These are phyloP conservation scores for Citrus unshiu DNA, from an alignment of 345 rosid species.

Conservation along the genomic window DNA sequence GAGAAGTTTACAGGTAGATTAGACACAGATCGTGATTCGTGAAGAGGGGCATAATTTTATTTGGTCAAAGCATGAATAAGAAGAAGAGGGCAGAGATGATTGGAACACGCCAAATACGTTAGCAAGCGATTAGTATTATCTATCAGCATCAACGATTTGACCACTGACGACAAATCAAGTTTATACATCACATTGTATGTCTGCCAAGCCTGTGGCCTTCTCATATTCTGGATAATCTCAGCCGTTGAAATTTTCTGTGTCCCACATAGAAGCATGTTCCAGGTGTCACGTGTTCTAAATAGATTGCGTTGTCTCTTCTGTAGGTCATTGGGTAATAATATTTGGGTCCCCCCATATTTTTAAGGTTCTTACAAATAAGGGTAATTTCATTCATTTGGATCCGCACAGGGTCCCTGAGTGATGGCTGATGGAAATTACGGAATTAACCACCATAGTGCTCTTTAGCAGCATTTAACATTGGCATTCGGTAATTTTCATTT, in stretches of 20 bases:
- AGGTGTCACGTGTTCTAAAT: too few relatives aligned
- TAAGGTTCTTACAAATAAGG: background rate
- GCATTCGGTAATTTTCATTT: background rate
- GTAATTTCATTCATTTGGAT: background rate
- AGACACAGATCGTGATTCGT: too few relatives aligned
- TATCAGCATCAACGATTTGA: background rate
- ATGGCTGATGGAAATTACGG: too few relatives aligned
- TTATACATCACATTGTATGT: background rate
- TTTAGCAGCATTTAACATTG: background rate
- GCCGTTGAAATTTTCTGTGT: background rate
- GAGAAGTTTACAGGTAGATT: too few relatives aligned
- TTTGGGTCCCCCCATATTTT: background rate
- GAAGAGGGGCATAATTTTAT: background rate
- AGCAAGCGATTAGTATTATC: background rate
- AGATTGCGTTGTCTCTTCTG: too few relatives aligned
- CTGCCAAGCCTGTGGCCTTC: background rate
- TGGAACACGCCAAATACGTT: conserved; percentile 3
- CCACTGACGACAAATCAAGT: background rate
- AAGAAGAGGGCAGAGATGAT: background rate
- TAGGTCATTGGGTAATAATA: too few relatives aligned
- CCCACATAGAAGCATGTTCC: too few relatives aligned
- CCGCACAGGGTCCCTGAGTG: too few relatives aligned
- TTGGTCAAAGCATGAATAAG: background rate
- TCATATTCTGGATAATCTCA: too few relatives aligned
- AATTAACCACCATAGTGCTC: background rate